Evolutionary conservation across 2,329 filamentous ascomycete species (phyloP).

Genomic region (Pezicula carpinea): DNA sequence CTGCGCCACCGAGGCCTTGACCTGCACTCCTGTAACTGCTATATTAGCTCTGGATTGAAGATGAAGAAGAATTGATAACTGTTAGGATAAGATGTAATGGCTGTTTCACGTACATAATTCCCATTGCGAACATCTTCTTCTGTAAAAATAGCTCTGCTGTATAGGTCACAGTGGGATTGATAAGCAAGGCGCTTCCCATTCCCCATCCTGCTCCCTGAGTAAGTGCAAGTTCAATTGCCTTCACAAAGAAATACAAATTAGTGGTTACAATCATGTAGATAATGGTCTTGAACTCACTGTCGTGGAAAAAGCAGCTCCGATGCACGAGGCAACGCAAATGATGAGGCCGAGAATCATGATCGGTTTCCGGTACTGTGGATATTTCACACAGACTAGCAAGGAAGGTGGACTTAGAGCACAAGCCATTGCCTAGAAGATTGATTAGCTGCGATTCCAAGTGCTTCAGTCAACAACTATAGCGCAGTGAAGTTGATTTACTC

Average conservation of each 20-base stretch:
- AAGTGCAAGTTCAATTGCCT: background rate
- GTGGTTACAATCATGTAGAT: background rate
- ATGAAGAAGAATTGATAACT: too few species aligned
- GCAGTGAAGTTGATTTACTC: too few species aligned
- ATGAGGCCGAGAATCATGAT: background rate
- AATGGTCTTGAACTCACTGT: background rate
- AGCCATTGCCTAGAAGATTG: background rate
- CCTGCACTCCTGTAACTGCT: background rate
- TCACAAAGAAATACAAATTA: background rate
- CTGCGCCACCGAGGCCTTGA: background rate
- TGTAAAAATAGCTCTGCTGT: background rate
- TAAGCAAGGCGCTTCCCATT: background rate
- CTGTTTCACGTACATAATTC: background rate
- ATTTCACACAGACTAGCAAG: background rate
- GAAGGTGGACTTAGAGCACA: background rate
- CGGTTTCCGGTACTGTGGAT: background rate
- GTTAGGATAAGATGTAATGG: too few species aligned
- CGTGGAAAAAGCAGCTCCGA: background rate
- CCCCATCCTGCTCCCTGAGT: background rate
- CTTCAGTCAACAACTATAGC: too few species aligned
- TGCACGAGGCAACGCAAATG: background rate
- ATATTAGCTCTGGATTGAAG: too few species aligned
- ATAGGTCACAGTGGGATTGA: background rate
- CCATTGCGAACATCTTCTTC: background rate
- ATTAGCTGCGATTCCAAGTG: too few species aligned